Evolutionary conservation across 1,139 yeast genomes (phyloP).

Genomic region (Suhomyces ambrosiae): DNA sequence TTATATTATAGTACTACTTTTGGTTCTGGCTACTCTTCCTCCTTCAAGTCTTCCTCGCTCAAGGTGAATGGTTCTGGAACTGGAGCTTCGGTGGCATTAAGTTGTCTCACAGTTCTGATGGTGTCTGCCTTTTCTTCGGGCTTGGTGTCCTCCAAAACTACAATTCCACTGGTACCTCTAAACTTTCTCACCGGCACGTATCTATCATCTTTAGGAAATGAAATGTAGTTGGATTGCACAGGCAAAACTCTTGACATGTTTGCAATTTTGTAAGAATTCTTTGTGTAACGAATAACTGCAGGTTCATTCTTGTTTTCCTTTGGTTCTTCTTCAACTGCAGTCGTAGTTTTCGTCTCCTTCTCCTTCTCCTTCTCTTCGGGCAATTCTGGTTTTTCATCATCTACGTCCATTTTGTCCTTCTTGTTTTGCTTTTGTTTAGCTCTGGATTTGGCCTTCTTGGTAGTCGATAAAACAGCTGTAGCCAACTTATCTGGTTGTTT

Average conservation of each 20-base stretch:
- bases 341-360: conserved; percentile 14
- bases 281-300: conserved; percentile 44
- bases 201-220: conserved; percentile 75
- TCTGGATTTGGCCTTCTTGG: conserved; percentile 89
- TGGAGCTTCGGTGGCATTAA: conserved; percentile 83
- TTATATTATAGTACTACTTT: no score
- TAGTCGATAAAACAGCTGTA: conserved; percentile 92
- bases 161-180: conserved; percentile 79
- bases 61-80: conserved; percentile 83
- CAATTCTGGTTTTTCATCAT: conserved; percentile 18
- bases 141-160: conserved; percentile 70
- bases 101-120: conserved; percentile 85
- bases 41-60: conserved; percentile 52
- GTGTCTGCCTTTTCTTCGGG: conserved; percentile 67
- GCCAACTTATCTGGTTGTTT: conserved; percentile 88
- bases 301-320: conserved; percentile 34
- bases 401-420: conserved; percentile 39
- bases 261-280: conserved; percentile 66
- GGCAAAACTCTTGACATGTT: conserved; percentile 91
- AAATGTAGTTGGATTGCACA: conserved; percentile 80
- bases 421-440: conserved; percentile 75
- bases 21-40: conserved; percentile 25
- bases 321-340: conserved; percentile 22
- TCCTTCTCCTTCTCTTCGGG: conserved; percentile 24
- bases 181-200: conserved; percentile 83